phyloP scores from a whole-genome alignment of 2,329 filamentous ascomycete species.

The Teratosphaeria nubilosa region DNA sequence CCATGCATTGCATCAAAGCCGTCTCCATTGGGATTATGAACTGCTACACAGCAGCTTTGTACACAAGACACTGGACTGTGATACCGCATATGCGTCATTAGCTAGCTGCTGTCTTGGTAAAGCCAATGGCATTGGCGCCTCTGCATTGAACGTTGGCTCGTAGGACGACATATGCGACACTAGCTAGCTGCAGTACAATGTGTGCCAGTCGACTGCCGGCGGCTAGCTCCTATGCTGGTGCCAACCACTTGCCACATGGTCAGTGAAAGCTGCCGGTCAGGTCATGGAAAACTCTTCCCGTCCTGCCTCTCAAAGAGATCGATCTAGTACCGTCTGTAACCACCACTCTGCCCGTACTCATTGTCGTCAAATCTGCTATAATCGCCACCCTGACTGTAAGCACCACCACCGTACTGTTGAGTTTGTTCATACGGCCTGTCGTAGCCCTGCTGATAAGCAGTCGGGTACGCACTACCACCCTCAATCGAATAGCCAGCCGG shows the following conservation, averaged over 20 bases:
- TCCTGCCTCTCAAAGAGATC: neutral
- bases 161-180: neutral
- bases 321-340: constrained; percentile 7
- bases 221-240: neutral
- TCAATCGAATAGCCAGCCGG: constrained; percentile 20
- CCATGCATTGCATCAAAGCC: neutral
- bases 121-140: neutral
- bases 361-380: neutral
- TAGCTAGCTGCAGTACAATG: neutral
- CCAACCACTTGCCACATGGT: neutral
- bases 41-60: neutral
- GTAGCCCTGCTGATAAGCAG: constrained; percentile 27
- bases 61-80: neutral
- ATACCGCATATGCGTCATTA: neutral
- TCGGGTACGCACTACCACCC: constrained; percentile 21
- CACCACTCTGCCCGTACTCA: constrained; percentile 5
- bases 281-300: no score
- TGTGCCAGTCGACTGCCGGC: neutral
- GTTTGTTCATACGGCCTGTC: constrained; percentile 22
- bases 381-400: constrained; percentile 6
- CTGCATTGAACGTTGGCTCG: neutral
- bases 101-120: neutral
- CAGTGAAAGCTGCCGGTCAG: neutral
- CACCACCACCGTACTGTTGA: constrained; percentile 10
- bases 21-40: neutral